phyloP scores from a whole-genome alignment of 352 stramenopile species.

The Pythium dissotocum region DNA sequence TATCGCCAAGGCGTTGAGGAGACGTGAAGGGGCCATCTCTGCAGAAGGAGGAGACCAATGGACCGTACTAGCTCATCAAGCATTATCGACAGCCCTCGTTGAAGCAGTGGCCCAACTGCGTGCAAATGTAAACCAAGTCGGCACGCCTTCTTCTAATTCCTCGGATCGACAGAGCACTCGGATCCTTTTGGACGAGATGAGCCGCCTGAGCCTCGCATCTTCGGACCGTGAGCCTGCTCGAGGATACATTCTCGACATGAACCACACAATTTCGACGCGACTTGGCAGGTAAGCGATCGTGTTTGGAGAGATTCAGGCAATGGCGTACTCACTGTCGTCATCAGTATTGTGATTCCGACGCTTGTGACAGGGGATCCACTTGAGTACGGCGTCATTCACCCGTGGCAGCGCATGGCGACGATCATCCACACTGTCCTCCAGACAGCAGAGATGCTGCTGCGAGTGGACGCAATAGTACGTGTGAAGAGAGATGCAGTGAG shows the following conservation, averaged over 20 bases:
- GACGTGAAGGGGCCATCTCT: slow-evolving; percentile 14
- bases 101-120: slow-evolving; percentile 21
- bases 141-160: neutral
- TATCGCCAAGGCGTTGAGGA: slow-evolving; percentile 25
- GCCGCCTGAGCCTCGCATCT: neutral
- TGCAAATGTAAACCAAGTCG: slow-evolving; percentile 14
- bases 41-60: slow-evolving; percentile 17
- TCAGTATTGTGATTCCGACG: slow-evolving; percentile 39
- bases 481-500: slow-evolving; percentile 16
- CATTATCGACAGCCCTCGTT: slow-evolving; percentile 14
- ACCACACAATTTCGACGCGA: slow-evolving; percentile 24
- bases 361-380: slow-evolving; percentile 42
- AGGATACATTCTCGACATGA: slow-evolving; percentile 34
- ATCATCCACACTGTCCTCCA: slow-evolving; percentile 50
- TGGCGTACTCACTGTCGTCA: neutral
- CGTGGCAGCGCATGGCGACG: slow-evolving; percentile 46
- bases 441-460: slow-evolving; percentile 59
- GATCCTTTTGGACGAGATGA: slow-evolving; percentile 19
- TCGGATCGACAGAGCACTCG: neutral
- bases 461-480: slow-evolving; percentile 46
- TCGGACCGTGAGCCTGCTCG: neutral
- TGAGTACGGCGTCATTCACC: slow-evolving; percentile 45
- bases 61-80: slow-evolving; percentile 10
- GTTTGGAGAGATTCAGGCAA: neutral
- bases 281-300: slow-evolving; percentile 17